phyloP scores from a whole-genome alignment of 1,284 basidiomycete species.

The Trichosporon faecale region DNA sequence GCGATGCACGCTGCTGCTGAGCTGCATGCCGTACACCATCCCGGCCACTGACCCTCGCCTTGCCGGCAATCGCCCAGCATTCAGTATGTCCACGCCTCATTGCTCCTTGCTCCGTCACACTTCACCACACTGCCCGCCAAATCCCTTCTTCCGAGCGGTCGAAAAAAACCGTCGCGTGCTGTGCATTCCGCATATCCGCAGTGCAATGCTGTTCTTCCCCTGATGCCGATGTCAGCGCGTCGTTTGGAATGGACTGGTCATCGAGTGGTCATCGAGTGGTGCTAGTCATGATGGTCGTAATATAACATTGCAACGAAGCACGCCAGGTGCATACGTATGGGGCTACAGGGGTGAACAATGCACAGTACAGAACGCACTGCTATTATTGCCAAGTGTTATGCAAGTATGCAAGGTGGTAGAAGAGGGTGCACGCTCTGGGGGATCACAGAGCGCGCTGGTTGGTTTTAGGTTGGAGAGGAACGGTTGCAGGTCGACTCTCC shows the following conservation, averaged over 20 bases:
- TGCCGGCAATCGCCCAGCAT: not conserved
- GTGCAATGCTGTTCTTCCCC: too few species aligned
- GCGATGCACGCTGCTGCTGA: not conserved
- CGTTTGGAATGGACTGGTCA: too few species aligned
- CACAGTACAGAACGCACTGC: not conserved
- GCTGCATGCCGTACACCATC: not conserved
- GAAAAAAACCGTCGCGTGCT: not conserved
- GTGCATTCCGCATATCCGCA: not conserved
- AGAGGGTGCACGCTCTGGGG: not conserved
- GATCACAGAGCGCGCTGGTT: not conserved
- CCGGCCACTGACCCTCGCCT: not conserved
- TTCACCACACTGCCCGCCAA: not conserved
- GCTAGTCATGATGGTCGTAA: not conserved
- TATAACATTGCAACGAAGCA: constrained; percentile 6
- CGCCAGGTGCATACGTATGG: constrained; percentile 8
- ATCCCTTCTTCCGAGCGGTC: not conserved
- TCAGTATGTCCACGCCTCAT: not conserved
- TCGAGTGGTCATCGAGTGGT: not conserved
- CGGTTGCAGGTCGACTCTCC: not conserved
- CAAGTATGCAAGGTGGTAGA: not conserved
- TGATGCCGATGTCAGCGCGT: not conserved
- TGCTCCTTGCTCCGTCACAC: not conserved
- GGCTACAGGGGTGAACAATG: not conserved
- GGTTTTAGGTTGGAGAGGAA: not conserved
- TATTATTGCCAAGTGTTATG: not conserved